Evolutionary conservation across 768 basidiomycete genomes (phyloP).

Genomic region (Suillus brevipes): DNA sequence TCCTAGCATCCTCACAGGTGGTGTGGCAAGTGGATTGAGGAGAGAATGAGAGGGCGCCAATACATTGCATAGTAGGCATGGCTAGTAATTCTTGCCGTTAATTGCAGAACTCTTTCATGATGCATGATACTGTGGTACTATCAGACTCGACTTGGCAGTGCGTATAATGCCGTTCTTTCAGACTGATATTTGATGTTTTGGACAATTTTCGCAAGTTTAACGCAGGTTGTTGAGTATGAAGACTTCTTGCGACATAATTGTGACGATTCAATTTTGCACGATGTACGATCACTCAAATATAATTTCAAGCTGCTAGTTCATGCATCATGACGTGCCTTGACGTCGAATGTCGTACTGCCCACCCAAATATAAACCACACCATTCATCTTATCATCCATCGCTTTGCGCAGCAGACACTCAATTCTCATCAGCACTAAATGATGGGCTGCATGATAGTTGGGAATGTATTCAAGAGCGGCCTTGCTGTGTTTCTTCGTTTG

Average conservation of each 20-base stretch:
- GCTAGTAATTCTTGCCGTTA: not conserved
- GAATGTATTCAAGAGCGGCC: too few species aligned
- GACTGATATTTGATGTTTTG: not conserved
- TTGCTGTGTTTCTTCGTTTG: too few species aligned
- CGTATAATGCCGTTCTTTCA: not conserved
- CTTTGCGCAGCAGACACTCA: constrained; percentile 36
- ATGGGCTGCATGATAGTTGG: too few species aligned
- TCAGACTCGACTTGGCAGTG: not conserved
- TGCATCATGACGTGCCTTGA: too few species aligned
- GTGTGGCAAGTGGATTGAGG: constrained; percentile 48
- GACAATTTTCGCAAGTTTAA: not conserved
- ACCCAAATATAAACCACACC: not conserved
- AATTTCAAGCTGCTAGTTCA: not conserved
- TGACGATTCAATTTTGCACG: not conserved
- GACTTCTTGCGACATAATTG: not conserved
- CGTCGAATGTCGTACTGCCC: not conserved
- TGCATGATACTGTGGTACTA: not conserved
- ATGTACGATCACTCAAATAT: not conserved
- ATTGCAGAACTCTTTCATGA: not conserved
- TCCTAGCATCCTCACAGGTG: constrained; percentile 74
- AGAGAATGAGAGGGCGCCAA: constrained; percentile 42
- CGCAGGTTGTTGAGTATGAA: not conserved
- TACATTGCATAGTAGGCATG: not conserved
- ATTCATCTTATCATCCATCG: constrained; percentile 29
- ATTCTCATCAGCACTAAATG: constrained; percentile 19